Evolutionary conservation across 2,329 filamentous ascomycete species (phyloP).

Genomic region (Diaporthe australafricana): DNA sequence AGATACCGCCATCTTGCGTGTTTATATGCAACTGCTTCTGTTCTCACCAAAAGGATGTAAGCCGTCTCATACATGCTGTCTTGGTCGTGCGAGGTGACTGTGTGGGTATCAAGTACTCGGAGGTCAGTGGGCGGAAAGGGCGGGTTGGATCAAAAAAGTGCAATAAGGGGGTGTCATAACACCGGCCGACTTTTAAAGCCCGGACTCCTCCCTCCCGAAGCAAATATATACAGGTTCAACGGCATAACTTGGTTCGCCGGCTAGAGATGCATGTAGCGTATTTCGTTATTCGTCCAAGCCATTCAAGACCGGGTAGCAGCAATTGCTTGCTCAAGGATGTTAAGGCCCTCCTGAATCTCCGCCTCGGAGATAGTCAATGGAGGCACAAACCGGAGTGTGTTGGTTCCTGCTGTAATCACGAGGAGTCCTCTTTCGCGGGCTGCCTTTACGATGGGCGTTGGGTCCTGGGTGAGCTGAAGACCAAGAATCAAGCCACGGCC

Average conservation of each 20-base stretch:
- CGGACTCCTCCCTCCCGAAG: conserved; percentile 23
- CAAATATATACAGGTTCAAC: conserved; percentile 31
- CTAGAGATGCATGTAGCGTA: not conserved
- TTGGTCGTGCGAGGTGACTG: not conserved
- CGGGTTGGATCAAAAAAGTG: not conserved
- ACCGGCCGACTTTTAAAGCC: conserved; percentile 20
- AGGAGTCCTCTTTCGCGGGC: conserved; percentile 88
- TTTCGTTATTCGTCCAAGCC: conserved; percentile 5
- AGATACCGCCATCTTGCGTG: not conserved
- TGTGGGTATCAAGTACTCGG: not conserved
- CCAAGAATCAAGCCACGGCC: conserved; percentile 89
- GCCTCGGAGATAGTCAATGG: conserved; percentile 82
- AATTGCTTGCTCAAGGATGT: conserved; percentile 78
- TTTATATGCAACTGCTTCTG: not conserved
- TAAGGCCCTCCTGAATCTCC: conserved; percentile 83
- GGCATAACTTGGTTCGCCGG: not conserved
- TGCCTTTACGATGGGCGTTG: conserved; percentile 80
- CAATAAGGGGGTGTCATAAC: not conserved
- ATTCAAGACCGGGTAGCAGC: conserved; percentile 49
- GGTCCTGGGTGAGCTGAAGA: conserved; percentile 82
- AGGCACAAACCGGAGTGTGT: conserved; percentile 93
- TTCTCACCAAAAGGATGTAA: not conserved
- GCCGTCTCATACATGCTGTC: not conserved
- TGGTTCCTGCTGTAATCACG: conserved; percentile 92
- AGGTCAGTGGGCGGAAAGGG: not conserved